Percentiles rank a stretch among this genome's conserved stretches.
phyloP scores from a whole-genome alignment of 495 filamentous ascomycete genomes.

The Lophiotrema nucula region DNA sequence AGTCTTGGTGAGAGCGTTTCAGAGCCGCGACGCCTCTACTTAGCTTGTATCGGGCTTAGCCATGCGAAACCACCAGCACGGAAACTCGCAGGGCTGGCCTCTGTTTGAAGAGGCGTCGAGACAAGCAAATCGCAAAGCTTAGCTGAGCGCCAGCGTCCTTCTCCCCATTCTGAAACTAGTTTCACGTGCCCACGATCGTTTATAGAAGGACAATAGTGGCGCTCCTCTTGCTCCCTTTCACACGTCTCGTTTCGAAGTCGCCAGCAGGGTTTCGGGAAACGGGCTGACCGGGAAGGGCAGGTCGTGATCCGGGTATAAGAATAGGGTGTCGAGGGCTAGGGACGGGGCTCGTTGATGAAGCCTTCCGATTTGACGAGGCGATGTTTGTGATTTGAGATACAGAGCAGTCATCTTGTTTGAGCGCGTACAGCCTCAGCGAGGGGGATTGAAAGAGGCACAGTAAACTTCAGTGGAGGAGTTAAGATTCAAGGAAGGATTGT shows the following conservation, averaged over 20 bases:
- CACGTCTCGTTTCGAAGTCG: neutral
- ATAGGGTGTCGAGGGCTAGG: too few species aligned
- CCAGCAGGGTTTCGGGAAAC: neutral
- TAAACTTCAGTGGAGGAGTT: neutral
- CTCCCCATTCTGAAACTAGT: neutral
- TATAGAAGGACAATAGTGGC: neutral
- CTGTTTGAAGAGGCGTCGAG: slow-evolving; percentile 17
- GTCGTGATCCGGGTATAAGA: neutral
- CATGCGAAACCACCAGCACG: slow-evolving; percentile 15
- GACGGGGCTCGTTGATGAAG: too few species aligned
- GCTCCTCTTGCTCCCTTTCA: neutral
- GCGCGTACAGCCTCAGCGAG: neutral
- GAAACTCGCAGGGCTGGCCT: neutral
- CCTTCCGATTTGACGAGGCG: too few species aligned
- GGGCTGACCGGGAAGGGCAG: neutral
- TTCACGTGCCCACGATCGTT: slow-evolving; percentile 5
- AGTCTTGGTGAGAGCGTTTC: slow-evolving; percentile 2
- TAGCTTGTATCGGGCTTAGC: slow-evolving; percentile 11
- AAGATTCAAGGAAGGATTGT: neutral
- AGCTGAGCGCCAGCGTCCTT: too few species aligned
- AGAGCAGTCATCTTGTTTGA: too few species aligned
- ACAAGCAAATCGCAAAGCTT: slow-evolving; percentile 4
- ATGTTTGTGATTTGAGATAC: too few species aligned
- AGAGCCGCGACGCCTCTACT: slow-evolving; percentile 9
- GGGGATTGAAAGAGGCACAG: neutral